Conservation (phyloP, 2,329 filamentous ascomycete genomes). For the Talaromyces sp. region DNA sequence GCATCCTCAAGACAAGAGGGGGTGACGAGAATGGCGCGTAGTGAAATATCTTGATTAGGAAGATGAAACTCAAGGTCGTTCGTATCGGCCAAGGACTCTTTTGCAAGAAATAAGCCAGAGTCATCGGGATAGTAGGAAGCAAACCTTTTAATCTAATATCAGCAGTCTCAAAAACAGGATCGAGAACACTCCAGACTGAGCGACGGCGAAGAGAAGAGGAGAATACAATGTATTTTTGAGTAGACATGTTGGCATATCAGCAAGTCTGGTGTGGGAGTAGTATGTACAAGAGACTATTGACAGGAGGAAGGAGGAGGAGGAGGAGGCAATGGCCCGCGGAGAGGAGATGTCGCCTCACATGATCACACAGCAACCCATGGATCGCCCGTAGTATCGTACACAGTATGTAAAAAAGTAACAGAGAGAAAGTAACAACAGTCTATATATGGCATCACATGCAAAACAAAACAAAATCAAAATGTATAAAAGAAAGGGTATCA, state of each 20-base stretch:
- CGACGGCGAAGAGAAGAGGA: slow-evolving; percentile 37
- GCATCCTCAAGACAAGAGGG: slow-evolving; percentile 15
- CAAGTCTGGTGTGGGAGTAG: background rate
- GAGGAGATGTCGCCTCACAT: slow-evolving; percentile 8
- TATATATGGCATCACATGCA: background rate
- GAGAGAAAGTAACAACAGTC: background rate
- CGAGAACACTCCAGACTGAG: slow-evolving; percentile 30
- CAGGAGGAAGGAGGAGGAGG: background rate
- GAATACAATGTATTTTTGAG: slow-evolving; percentile 28
- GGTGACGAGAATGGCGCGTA: slow-evolving; percentile 20
- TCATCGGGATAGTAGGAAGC: background rate
- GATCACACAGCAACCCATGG: slow-evolving; percentile 2
- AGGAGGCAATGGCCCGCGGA: background rate
- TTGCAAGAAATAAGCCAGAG: background rate
- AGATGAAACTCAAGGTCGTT: slow-evolving; percentile 19
- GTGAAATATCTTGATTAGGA: background rate
- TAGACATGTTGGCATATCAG: background rate
- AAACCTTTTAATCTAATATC: slow-evolving; percentile 19
- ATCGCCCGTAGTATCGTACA: background rate
- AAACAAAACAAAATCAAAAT: background rate
- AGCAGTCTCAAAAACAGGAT: slow-evolving; percentile 16
- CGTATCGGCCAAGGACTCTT: slow-evolving; percentile 17
- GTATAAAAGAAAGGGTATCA: slow-evolving; percentile 12
- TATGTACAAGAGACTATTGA: background rate
- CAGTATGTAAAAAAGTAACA: background rate